Base-by-base conservation (phyloP, 129 eudicot genomes). In the Tagetes erecta region DNA sequence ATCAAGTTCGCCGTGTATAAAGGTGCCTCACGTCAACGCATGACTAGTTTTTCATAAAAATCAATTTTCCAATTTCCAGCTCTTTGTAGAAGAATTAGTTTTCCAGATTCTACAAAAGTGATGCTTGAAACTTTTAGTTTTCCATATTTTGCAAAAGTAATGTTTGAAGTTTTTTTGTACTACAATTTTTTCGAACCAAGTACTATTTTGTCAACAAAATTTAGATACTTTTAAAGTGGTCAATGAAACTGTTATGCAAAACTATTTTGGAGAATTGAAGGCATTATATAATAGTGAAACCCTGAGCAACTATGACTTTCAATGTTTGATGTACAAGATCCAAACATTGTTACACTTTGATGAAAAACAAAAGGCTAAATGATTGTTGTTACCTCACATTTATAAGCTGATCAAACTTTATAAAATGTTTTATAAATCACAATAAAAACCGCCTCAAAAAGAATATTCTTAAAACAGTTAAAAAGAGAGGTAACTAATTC, bases 381-480 rank as follows among this genome's bases (percentile, higher is more conserved):
- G 67, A 60, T 4, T 35, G 27, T 60, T 9, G 67, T 60, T 36
- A 4, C 67, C 44, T 44, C 44, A 60, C 44, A 60, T 36, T 35
- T 60, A 60, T 60, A 60, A 60, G 67, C 67, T 35, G 45, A n/a
- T 20, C 27, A 62, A 30, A 3, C 45, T 9, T 11, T 62, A 62
- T 36, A 35, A 35, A 60, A 62, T 35, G 44, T 36, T 38, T 8
- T 60, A 35, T 60, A 60, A 62, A 62, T 62, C 67, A 36, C 67
- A 62, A 12, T 62, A 62, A 62, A 62, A 35, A 62, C 37, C 67
- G 31, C 67, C 67, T 62, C 67, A 35, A 62, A 60, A 62, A 62
- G 42, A 62, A 62, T 62, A 62, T 36, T 36, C 67, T 4, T 62
- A 62, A 13, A 62, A 36, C 67, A 36, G n/a, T 36, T 55, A 11